A percentile compares a stretch with the other conserved stretches of the same genome.
phyloP scores from a whole-genome alignment of 768 basidiomycete genomes.

The Sistotremastrum niveocremeum region DNA sequence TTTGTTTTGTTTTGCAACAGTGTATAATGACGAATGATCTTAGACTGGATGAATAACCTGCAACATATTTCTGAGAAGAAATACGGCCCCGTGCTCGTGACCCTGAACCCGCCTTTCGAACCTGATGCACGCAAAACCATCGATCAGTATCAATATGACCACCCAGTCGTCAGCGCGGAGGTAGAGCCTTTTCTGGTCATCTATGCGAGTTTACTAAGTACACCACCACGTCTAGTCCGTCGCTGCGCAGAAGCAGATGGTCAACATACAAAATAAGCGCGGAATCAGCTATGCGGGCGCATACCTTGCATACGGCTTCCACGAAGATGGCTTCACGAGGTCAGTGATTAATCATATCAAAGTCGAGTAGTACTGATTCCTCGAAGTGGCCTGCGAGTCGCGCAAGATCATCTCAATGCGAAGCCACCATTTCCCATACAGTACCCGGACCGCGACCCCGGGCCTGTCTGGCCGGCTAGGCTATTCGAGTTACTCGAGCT shows the following conservation, averaged over 20 bases:
- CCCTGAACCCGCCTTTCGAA: conserved; percentile 59
- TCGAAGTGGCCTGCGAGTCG: not conserved
- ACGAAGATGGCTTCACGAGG: conserved; percentile 60
- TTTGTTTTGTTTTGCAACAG: not conserved
- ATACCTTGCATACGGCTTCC: conserved; percentile 68
- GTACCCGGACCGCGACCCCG: conserved; percentile 21
- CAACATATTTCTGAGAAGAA: conserved; percentile 44
- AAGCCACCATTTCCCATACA: conserved; percentile 30
- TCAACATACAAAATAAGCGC: conserved; percentile 45
- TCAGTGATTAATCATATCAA: conserved; percentile 17
- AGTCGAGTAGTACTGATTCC: conserved; percentile 1
- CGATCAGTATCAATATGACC: conserved; percentile 49
- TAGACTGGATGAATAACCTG: conserved; percentile 66
- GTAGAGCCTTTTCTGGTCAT: conserved; percentile 16
- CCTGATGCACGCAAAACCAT: conserved; percentile 31
- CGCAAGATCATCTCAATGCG: conserved; percentile 10
- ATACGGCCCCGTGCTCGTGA: conserved; percentile 54
- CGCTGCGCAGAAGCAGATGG: conserved; percentile 37
- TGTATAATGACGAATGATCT: conserved; percentile 6
- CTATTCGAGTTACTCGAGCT: conserved; percentile 29
- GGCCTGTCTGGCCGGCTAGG: conserved; percentile 12
- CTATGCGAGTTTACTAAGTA: not conserved
- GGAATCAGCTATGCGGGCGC: conserved; percentile 57
- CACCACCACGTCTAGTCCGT: conserved; percentile 27
- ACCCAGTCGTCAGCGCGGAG: conserved; percentile 47